Conservation (phyloP, 1,284 basidiomycete species). For the Ceratobasidium papillatum region DNA sequence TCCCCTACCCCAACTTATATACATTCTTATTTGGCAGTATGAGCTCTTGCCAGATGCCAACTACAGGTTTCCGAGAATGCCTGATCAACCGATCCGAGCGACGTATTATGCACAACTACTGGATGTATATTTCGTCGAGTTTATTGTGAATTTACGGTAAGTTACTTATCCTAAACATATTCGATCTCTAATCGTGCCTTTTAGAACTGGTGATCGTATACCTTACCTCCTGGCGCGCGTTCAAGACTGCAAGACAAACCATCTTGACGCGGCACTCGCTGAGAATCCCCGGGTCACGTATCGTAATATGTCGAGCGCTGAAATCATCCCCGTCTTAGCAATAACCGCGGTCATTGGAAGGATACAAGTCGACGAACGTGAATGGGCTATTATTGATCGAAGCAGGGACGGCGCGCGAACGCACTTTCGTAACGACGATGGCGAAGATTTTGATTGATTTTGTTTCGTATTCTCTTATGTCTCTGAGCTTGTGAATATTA, state of each 20-base stretch:
- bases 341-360: not conserved
- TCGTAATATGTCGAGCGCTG: not conserved
- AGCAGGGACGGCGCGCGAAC: constrained; percentile 20
- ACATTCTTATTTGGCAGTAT: not conserved
- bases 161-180: not conserved
- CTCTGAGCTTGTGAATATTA: too few species aligned
- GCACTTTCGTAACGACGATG: constrained; percentile 9
- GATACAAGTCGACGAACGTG: not conserved
- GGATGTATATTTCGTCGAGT: constrained; percentile 4
- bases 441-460: not conserved
- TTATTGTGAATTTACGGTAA: constrained; percentile 5
- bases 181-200: not conserved
- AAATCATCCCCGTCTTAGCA: not conserved
- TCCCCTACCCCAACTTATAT: too few species aligned
- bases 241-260: not conserved
- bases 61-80: not conserved
- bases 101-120: not conserved
- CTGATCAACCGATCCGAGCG: not conserved
- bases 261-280: constrained; percentile 9
- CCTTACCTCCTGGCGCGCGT: constrained; percentile 16
- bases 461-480: too few species aligned
- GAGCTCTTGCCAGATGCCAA: not conserved
- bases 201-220: not conserved
- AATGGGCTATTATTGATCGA: constrained; percentile 32
- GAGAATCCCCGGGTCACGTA: constrained; percentile 14